These are phyloP conservation scores for Citrus reticulata DNA, from an alignment of 345 rosid genomes.

Conservation along the genomic window DNA sequence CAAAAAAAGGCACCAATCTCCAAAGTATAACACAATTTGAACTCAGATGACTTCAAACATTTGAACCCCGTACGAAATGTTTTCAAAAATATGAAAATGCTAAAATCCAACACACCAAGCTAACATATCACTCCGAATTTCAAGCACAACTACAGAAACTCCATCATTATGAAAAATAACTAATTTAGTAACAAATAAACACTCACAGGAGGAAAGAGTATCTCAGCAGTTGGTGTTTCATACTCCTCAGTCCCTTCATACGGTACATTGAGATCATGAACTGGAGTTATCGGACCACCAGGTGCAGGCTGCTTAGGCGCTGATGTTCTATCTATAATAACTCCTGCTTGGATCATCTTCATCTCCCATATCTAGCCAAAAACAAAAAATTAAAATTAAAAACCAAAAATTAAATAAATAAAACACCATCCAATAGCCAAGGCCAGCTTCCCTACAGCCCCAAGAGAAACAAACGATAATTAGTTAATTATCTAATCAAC, in stretches of 20 bases:
- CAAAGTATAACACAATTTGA: neutral
- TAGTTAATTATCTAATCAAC: neutral
- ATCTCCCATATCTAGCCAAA: constrained; percentile 72
- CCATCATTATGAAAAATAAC: neutral
- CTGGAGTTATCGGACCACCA: constrained; percentile 63
- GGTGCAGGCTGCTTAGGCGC: constrained; percentile 50
- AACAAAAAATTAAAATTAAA: neutral
- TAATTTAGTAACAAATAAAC: neutral
- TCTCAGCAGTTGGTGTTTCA: constrained; percentile 96
- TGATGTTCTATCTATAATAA: constrained; percentile 63
- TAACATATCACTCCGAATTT: neutral
- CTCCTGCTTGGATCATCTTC: constrained; percentile 96
- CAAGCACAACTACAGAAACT: neutral
- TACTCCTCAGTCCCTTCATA: constrained; percentile 92
- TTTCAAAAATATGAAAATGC: neutral
- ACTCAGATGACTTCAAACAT: neutral
- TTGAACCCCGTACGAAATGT: neutral
- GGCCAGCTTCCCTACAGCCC: constrained; percentile 10
- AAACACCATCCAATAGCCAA: neutral
- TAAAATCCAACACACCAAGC: neutral
- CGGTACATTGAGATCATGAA: constrained; percentile 94
- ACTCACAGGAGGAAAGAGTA: constrained; percentile 89
- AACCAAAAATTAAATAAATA: neutral
- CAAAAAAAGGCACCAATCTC: neutral
- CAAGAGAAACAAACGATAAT: neutral